phyloP scores from a whole-genome alignment of 176 grass and related monocot genomes.

The Otatea glauca region DNA sequence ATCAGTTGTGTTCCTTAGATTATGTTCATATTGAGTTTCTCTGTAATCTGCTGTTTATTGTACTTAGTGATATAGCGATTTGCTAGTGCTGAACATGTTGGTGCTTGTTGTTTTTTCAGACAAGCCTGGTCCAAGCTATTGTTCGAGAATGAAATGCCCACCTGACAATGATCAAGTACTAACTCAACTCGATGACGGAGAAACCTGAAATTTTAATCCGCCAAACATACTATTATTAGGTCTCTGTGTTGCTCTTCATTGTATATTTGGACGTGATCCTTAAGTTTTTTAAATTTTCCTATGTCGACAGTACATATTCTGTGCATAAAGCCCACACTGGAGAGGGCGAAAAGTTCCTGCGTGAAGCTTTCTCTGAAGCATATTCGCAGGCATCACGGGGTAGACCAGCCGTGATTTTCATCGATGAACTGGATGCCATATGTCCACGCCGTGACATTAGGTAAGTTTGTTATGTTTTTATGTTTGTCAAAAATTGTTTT shows the following conservation, averaged over 20 bases:
- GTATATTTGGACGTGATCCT: not conserved
- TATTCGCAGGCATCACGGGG: constrained; percentile 65
- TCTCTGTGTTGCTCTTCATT: constrained; percentile 15
- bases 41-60: not conserved
- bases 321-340: constrained; percentile 84
- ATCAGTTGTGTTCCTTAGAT: not conserved
- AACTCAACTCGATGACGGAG: not conserved
- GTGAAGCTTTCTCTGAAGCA: constrained; percentile 79
- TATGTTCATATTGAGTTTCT: not conserved
- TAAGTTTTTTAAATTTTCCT: not conserved
- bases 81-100: not conserved
- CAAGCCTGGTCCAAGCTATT: constrained; percentile 79
- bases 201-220: not conserved
- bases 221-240: not conserved
- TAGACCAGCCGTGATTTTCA: constrained; percentile 84
- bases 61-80: not conserved
- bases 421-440: constrained; percentile 91
- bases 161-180: constrained; percentile 74
- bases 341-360: constrained; percentile 80
- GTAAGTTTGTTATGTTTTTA: constrained; percentile 42
- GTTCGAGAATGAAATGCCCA: constrained; percentile 77
- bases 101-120: constrained; percentile 55
- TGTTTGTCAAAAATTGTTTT: not conserved
- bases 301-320: constrained; percentile 59
- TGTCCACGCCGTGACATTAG: constrained; percentile 69